phyloP scores from a whole-genome alignment of 1,139 yeast species.

The Pneumocystis sp. region DNA sequence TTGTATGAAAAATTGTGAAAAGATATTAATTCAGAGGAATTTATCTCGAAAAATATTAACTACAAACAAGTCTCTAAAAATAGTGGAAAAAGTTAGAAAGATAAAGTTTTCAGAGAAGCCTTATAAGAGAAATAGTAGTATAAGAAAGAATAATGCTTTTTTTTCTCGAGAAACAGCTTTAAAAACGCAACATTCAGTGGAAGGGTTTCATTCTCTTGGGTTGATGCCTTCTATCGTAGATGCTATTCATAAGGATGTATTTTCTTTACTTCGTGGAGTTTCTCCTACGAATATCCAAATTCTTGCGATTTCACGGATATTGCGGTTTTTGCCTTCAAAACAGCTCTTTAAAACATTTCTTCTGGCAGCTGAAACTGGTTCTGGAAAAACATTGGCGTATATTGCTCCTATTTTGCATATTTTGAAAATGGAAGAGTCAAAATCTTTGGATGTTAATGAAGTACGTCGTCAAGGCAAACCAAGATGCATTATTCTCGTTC shows the following conservation, averaged over 20 bases:
- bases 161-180: neutral
- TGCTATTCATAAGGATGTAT: conserved; percentile 46
- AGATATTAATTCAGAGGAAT: neutral
- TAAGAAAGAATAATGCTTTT: neutral
- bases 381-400: conserved; percentile 92
- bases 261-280: conserved; percentile 19
- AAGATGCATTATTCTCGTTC: conserved; percentile 59
- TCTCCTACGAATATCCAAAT: conserved; percentile 53
- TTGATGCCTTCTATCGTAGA: conserved; percentile 53
- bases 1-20: neutral
- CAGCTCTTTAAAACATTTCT: conserved; percentile 47
- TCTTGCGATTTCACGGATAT: conserved; percentile 39
- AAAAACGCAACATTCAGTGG: neutral
- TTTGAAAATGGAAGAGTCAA: conserved; percentile 20
- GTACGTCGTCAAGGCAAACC: conserved; percentile 20
- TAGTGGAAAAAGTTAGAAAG: neutral
- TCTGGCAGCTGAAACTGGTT: conserved; percentile 90
- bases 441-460: neutral
- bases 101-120: neutral
- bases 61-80: neutral
- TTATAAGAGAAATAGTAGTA: neutral
- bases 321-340: conserved; percentile 19
- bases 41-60: neutral
- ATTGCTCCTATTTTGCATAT: conserved; percentile 59
- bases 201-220: conserved; percentile 43